phyloP scores from a whole-genome alignment of 306 rosid genomes.

The Spatholobus suberectus region DNA sequence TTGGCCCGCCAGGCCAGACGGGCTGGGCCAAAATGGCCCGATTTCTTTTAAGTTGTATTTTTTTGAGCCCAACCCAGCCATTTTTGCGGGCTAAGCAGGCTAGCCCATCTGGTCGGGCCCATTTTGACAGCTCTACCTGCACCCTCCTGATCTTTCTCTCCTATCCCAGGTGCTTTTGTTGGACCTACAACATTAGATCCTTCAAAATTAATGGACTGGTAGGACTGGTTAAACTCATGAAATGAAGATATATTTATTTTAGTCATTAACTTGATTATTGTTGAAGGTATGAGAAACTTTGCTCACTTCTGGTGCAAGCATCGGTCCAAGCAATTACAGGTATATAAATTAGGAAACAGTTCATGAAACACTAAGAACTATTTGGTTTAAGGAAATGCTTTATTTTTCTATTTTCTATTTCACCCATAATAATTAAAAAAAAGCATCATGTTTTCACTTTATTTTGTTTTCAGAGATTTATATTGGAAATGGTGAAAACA shows the following conservation, averaged over 20 bases:
- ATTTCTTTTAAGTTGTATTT: too few species aligned
- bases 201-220: slow-evolving; percentile 95
- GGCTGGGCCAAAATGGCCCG: too few species aligned
- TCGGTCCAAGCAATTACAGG: slow-evolving; percentile 91
- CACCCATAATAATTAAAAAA: background rate
- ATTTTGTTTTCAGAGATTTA: background rate
- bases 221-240: slow-evolving; percentile 38
- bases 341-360: slow-evolving; percentile 39
- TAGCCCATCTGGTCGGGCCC: too few species aligned
- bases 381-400: background rate
- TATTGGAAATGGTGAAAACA: background rate
- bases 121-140: too few species aligned
- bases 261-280: slow-evolving; percentile 48
- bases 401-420: background rate
- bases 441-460: background rate
- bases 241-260: slow-evolving; percentile 23
- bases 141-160: slow-evolving; percentile 65
- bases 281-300: slow-evolving; percentile 96
- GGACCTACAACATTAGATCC: slow-evolving; percentile 78
- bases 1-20: too few species aligned
- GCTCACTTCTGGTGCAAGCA: slow-evolving; percentile 88
- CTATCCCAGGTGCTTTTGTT: slow-evolving; percentile 67
- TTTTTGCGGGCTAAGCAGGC: too few species aligned
- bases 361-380: background rate
- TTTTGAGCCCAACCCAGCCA: too few species aligned